These are phyloP conservation scores for Boletus huronensis DNA, from an alignment of 768 basidiomycete genomes.

Conservation along the genomic window DNA sequence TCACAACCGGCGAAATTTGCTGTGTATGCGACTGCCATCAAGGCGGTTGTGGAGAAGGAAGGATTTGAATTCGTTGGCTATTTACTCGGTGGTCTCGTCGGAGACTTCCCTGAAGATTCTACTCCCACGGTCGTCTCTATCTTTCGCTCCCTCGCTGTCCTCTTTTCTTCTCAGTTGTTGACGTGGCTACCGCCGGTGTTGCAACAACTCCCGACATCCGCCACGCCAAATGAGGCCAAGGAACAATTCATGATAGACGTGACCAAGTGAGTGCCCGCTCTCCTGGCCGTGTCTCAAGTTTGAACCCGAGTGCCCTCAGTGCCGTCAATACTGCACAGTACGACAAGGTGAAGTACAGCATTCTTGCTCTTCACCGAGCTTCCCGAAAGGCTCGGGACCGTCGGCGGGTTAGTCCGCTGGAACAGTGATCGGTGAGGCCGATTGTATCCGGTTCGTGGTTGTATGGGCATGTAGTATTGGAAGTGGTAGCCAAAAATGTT, in stretches of 20 bases:
- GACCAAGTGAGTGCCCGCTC: conserved; percentile 52
- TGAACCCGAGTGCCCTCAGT: conserved; percentile 36
- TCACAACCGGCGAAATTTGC: conserved; percentile 57
- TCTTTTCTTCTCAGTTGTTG: conserved; percentile 69
- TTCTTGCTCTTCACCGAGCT: conserved; percentile 65
- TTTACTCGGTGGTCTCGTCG: conserved; percentile 73
- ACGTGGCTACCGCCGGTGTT: conserved; percentile 71
- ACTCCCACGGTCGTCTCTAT: conserved; percentile 71
- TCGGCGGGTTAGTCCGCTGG: conserved; percentile 35
- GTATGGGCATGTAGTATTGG: conserved; percentile 15
- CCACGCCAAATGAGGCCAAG: conserved; percentile 63
- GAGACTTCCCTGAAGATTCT: conserved; percentile 87
- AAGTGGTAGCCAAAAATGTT: conserved; percentile 16
- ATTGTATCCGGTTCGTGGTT: not conserved
- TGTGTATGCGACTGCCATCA: conserved; percentile 60
- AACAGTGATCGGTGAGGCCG: conserved; percentile 19
- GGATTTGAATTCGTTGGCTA: conserved; percentile 68
- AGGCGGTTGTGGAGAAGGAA: conserved; percentile 59
- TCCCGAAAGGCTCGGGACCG: conserved; percentile 74
- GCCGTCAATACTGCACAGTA: conserved; percentile 60
- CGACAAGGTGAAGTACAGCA: conserved; percentile 81
- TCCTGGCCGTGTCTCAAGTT: not conserved
- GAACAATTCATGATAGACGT: conserved; percentile 71
- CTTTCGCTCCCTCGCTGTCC: conserved; percentile 60
- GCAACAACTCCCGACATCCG: conserved; percentile 60